A percentile compares a stretch with the other conserved stretches of the same genome.
These are phyloP conservation scores for Malus asiatica DNA, from an alignment of 306 rosid species.

Conservation along the genomic window DNA sequence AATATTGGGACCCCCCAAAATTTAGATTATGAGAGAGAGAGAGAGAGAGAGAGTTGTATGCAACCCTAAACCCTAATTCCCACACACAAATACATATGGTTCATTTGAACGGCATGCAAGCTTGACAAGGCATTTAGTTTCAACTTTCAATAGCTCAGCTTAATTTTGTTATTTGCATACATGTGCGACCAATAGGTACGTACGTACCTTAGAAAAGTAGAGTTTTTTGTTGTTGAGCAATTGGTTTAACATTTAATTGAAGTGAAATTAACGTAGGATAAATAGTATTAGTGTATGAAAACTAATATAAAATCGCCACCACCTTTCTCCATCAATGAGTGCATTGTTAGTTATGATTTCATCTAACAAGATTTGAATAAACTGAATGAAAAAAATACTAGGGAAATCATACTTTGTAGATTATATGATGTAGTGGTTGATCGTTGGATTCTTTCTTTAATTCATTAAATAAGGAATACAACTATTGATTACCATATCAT, in stretches of 20 bases:
- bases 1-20: too few species aligned
- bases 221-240: not conserved
- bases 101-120: not conserved
- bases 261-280: not conserved
- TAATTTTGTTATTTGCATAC: not conserved
- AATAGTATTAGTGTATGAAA: not conserved
- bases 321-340: conserved; percentile 7
- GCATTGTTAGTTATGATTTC: not conserved
- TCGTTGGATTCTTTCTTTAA: too few species aligned
- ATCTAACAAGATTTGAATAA: not conserved
- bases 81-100: not conserved
- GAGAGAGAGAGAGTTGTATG: too few species aligned
- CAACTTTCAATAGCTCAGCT: not conserved
- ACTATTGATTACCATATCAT: too few species aligned
- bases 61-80: not conserved
- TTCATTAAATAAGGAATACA: too few species aligned
- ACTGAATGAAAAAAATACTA: not conserved
- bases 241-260: not conserved
- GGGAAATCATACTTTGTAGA: too few species aligned
- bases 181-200: not conserved
- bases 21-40: too few species aligned
- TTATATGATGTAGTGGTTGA: too few species aligned
- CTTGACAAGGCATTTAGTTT: not conserved
- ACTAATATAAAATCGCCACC: not conserved
- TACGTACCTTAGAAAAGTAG: conserved; percentile 3